These are phyloP conservation scores for Rosellinia necatrix DNA, from an alignment of 2,329 filamentous ascomycete species.

Conservation along the genomic window DNA sequence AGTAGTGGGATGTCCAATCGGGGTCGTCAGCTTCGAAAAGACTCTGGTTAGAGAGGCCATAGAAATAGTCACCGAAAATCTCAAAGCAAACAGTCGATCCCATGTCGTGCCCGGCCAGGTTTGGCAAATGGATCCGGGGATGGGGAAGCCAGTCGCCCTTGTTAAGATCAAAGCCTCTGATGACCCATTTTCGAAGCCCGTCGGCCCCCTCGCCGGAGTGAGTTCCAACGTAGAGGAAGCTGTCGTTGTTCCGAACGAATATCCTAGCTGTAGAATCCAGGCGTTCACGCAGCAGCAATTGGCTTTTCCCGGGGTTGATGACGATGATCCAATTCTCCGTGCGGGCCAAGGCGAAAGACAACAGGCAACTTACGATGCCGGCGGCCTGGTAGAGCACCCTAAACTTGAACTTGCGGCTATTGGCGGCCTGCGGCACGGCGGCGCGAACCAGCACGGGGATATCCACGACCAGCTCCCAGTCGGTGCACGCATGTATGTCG, in stretches of 20 bases:
- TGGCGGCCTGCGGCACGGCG: slow-evolving; percentile 44
- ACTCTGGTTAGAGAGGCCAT: slow-evolving; percentile 70
- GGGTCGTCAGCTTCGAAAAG: slow-evolving; percentile 65
- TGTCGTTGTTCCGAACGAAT: slow-evolving; percentile 68
- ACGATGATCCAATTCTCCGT: slow-evolving; percentile 58
- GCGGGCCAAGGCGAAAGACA: slow-evolving; percentile 47
- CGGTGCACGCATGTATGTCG: slow-evolving; percentile 56
- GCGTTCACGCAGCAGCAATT: slow-evolving; percentile 49
- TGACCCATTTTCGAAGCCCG: slow-evolving; percentile 65
- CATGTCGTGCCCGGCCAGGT: slow-evolving; percentile 67
- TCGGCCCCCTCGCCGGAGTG: slow-evolving; percentile 59
- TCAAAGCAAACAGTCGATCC: slow-evolving; percentile 74
- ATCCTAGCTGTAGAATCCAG: slow-evolving; percentile 58
- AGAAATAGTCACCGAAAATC: slow-evolving; percentile 68
- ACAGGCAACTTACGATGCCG: slow-evolving; percentile 62
- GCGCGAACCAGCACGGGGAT: slow-evolving; percentile 49
- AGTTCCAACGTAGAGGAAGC: slow-evolving; percentile 69
- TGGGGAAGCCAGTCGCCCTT: slow-evolving; percentile 46
- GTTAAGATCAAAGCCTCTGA: slow-evolving; percentile 58
- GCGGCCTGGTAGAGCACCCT: slow-evolving; percentile 61
- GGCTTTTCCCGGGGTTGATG: slow-evolving; percentile 47
- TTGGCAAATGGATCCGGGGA: slow-evolving; percentile 55
- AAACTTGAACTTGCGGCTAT: slow-evolving; percentile 50
- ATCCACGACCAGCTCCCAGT: slow-evolving; percentile 60
- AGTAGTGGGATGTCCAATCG: slow-evolving; percentile 72